phyloP scores from a whole-genome alignment of 306 rosid genomes.

The Cucumis cinereus region DNA sequence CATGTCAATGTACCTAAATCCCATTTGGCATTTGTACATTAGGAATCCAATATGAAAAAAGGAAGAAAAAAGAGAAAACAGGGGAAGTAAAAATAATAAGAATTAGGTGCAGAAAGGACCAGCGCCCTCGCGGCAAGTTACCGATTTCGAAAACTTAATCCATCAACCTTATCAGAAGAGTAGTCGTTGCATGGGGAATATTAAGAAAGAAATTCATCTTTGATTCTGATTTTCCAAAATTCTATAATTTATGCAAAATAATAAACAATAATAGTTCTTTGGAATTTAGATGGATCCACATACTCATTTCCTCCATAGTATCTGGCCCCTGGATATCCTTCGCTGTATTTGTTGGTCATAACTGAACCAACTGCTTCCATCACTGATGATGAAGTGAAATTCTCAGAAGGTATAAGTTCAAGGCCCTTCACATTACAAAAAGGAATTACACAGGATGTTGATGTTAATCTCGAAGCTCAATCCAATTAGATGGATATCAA shows the following conservation, averaged over 20 bases:
- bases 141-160: not conserved
- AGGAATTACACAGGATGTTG: not conserved
- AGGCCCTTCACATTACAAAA: conserved; percentile 36
- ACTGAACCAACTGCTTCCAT: conserved; percentile 97
- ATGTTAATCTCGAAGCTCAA: not conserved
- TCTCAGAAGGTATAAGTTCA: conserved; percentile 83
- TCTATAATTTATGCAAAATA: not conserved
- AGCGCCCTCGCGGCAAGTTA: not conserved
- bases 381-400: conserved; percentile 73
- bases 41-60: not conserved
- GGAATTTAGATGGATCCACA: conserved; percentile 17
- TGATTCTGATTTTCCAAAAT: not conserved
- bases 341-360: conserved; percentile 87
- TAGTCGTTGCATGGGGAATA: not conserved
- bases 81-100: not conserved
- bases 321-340: conserved; percentile 94
- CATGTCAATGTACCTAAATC: conserved; percentile 75
- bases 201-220: not conserved
- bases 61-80: not conserved
- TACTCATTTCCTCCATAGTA: conserved; percentile 95
- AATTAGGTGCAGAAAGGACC: not conserved
- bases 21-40: conserved; percentile 8
- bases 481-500: not conserved
- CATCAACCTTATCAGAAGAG: not conserved
- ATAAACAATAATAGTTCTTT: not conserved